Conservation (phyloP, 1,139 yeast species). For the Wickerhamomyces sp. region DNA sequence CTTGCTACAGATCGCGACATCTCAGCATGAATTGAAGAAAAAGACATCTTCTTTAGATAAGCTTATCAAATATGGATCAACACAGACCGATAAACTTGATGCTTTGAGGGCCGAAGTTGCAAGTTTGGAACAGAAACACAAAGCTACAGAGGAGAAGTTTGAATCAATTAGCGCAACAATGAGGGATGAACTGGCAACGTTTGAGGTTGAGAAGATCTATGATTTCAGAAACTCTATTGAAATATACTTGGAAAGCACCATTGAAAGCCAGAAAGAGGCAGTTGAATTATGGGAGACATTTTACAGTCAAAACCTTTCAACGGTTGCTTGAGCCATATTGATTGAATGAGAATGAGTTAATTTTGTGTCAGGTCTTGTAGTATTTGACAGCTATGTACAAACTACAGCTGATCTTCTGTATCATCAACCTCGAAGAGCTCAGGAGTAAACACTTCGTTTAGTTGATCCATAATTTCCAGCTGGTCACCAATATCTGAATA, state of each 20-base stretch:
- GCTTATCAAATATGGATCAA: conserved; percentile 44
- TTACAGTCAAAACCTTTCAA: conserved; percentile 29
- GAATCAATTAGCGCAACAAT: conserved; percentile 59
- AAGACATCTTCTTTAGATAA: conserved; percentile 48
- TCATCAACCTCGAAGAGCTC: conserved; percentile 24
- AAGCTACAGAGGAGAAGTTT: conserved; percentile 53
- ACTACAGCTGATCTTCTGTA: conserved; percentile 6
- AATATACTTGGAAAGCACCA: conserved; percentile 82
- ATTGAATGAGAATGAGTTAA: not conserved
- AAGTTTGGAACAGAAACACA: conserved; percentile 52
- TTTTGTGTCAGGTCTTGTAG: not conserved
- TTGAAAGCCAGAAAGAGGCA: conserved; percentile 91
- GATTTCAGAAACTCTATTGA: conserved; percentile 92
- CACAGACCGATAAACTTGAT: conserved; percentile 60
- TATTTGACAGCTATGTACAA: too few species aligned
- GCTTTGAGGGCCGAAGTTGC: conserved; percentile 53
- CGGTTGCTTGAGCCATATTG: not conserved
- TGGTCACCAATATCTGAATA: conserved; percentile 39
- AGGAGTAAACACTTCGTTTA: conserved; percentile 26
- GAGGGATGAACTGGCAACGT: conserved; percentile 58
- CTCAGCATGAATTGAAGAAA: conserved; percentile 44
- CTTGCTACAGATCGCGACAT: conserved; percentile 53
- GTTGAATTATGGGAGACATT: conserved; percentile 96
- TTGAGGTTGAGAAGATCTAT: conserved; percentile 71
- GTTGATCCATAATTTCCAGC: conserved; percentile 20